Evolutionary conservation across 176 grass and related monocot genomes (phyloP), one percentile per base, ranked within the genome.

Genomic region (Canna indica): DNA sequence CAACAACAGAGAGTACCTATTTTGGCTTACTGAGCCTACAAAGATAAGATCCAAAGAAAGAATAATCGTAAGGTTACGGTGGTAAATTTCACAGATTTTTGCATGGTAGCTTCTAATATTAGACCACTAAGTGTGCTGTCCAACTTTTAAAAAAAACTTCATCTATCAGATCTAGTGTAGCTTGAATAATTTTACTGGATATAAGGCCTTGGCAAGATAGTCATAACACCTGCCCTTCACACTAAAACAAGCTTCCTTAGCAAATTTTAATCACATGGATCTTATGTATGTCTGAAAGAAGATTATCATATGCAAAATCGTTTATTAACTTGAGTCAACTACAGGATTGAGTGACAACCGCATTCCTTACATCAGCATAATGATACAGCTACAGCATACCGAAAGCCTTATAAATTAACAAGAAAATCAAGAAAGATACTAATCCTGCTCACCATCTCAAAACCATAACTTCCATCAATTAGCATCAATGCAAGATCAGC

Each of bases 391-490:
- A 44, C 13, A 44, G n/a, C n/a, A n/a, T n/a, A n/a, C n/a, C 13
- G 13, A 44, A 44, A 44, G 0, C 41, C 41, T 11, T 44, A 44
- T 44, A 44, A 44, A 44, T 8, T n/a, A 56, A 25, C 9, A 58
- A 58, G 22, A 58, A 16, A 50, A 58, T 26, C 1, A 27, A 27
- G 22, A 15, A 26, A 68, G 2, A 26, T 26, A 26, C 22, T 70
- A 47, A 12, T 47, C 63, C 33, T 39, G 18, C 72, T 81, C n/a
- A 99, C 94, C 94, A 99, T 99, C 81, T 93, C 94, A 90, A 93
- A 99, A 62, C 89, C 94, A 82, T 93, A 99, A 83, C 86, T 90
- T 73, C 89, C 94, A 73, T 99, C 94, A 34, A 99, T 85, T 64
- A 99, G 82, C 75, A 99, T 73, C 79, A 99, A 76, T 18, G 89